Conservation (phyloP, 176 grass and related monocot genomes). For the sorghum (Sorghum bicolor) region DNA sequence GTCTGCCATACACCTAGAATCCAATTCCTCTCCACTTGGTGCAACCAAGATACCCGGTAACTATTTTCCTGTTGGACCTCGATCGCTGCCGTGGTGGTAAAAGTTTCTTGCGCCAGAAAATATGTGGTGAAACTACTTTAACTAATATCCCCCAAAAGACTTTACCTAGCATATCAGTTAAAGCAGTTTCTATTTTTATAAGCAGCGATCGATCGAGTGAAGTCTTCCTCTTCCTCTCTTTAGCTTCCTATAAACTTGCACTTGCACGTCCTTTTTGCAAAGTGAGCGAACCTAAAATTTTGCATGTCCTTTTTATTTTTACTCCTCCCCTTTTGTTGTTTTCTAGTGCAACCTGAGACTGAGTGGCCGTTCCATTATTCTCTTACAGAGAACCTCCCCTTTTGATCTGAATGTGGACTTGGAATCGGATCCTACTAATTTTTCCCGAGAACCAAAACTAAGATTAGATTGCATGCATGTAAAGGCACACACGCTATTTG, state of each 20-base stretch:
- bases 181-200: background rate
- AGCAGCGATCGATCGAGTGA: background rate
- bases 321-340: background rate
- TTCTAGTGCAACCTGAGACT: slow-evolving; percentile 19
- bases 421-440: slow-evolving; percentile 51
- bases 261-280: background rate
- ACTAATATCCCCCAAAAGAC: background rate
- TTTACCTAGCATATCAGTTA: background rate
- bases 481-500: slow-evolving; percentile 24
- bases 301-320: background rate
- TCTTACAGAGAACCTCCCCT: slow-evolving; percentile 27
- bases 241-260: slow-evolving; percentile 2
- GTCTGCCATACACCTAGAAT: background rate
- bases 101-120: background rate
- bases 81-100: background rate
- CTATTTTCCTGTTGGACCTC: background rate
- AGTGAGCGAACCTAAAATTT: background rate
- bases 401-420: slow-evolving; percentile 34
- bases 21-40: background rate
- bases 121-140: background rate
- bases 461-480: background rate
- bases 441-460: slow-evolving; percentile 7
- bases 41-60: background rate
- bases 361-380: slow-evolving; percentile 33
- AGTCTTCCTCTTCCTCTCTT: background rate